phyloP scores from a whole-genome alignment of 176 grass and related monocot species.

The Juncus effusus region DNA sequence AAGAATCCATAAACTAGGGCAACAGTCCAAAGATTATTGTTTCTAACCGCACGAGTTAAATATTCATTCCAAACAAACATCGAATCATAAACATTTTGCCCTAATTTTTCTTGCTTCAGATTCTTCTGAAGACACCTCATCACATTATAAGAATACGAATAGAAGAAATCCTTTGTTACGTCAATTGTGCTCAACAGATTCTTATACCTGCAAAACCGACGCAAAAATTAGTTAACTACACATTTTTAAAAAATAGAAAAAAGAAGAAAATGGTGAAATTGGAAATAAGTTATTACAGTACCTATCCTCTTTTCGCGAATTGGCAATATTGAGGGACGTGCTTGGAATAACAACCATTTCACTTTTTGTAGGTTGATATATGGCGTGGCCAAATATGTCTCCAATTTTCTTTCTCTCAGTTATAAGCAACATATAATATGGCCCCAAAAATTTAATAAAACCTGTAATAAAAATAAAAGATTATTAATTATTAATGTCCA shows the following conservation, averaged over 20 bases:
- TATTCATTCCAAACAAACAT: slow-evolving; percentile 96
- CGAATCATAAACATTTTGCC: slow-evolving; percentile 57
- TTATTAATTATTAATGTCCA: too few relatives aligned
- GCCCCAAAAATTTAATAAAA: slow-evolving; percentile 83
- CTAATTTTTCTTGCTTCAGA: slow-evolving; percentile 44
- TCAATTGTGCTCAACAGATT: slow-evolving; percentile 75
- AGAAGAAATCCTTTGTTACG: slow-evolving; percentile 95
- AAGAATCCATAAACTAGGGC: slow-evolving; percentile 92
- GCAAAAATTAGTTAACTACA: slow-evolving; percentile 25
- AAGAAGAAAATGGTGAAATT: too few relatives aligned
- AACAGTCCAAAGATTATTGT: slow-evolving; percentile 57
- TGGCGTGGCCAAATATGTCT: slow-evolving; percentile 67
- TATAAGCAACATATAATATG: slow-evolving; percentile 92
- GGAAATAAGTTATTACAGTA: too few relatives aligned
- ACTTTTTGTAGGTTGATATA: slow-evolving; percentile 72
- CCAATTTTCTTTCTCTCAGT: slow-evolving; percentile 74
- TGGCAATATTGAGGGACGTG: neutral
- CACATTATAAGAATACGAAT: slow-evolving; percentile 79
- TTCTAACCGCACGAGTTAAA: slow-evolving; percentile 55
- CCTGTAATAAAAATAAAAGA: slow-evolving; percentile 31
- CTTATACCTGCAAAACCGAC: slow-evolving; percentile 62
- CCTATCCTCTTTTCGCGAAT: neutral
- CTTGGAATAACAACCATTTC: slow-evolving; percentile 39
- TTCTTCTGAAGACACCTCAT: slow-evolving; percentile 95
- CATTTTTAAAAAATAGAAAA: slow-evolving; percentile 7